Evolutionary conservation across 2,329 filamentous ascomycete genomes (phyloP).

Genomic region (Thielaviopsis ethacetica): DNA sequence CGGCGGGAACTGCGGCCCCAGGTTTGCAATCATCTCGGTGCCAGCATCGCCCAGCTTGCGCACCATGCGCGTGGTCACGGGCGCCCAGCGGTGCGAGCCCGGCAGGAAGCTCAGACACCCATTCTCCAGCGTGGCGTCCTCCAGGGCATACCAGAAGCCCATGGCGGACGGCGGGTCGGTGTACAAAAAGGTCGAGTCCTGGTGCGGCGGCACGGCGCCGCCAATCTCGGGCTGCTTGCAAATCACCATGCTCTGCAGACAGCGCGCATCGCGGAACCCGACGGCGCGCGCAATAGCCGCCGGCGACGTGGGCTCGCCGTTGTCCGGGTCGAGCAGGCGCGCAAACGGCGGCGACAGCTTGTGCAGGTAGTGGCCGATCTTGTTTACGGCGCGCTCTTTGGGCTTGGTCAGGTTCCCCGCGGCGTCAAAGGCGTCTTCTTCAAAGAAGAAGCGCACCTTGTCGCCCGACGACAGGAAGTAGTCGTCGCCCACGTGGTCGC

Average conservation of each 20-base stretch:
- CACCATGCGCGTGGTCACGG: constrained; percentile 60
- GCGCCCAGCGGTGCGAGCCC: constrained; percentile 62
- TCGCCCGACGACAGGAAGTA: constrained; percentile 87
- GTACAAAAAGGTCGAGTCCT: constrained; percentile 85
- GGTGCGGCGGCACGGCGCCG: constrained; percentile 76
- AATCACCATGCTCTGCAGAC: constrained; percentile 91
- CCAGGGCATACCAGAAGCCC: constrained; percentile 93
- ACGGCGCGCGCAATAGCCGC: constrained; percentile 51
- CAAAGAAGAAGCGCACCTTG: constrained; percentile 93
- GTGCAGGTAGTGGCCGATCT: constrained; percentile 69
- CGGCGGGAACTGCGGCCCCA: constrained; percentile 45
- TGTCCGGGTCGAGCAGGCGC: constrained; percentile 32
- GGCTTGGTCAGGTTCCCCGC: constrained; percentile 54
- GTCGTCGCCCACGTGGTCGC: constrained; percentile 72
- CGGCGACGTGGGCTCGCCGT: constrained; percentile 27
- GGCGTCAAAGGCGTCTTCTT: constrained; percentile 72
- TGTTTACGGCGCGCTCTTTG: constrained; percentile 76
- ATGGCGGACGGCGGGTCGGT: constrained; percentile 78
- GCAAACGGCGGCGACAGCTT: constrained; percentile 50
- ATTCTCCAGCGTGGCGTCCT: constrained; percentile 76
- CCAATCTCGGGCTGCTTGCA: constrained; percentile 97
- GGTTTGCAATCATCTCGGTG: constrained; percentile 57
- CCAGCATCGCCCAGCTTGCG: constrained; percentile 36
- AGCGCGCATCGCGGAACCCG: constrained; percentile 59
- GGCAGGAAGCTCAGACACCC: constrained; percentile 77